phyloP scores from a whole-genome alignment of 768 basidiomycete species.

The Mycena filopes region DNA sequence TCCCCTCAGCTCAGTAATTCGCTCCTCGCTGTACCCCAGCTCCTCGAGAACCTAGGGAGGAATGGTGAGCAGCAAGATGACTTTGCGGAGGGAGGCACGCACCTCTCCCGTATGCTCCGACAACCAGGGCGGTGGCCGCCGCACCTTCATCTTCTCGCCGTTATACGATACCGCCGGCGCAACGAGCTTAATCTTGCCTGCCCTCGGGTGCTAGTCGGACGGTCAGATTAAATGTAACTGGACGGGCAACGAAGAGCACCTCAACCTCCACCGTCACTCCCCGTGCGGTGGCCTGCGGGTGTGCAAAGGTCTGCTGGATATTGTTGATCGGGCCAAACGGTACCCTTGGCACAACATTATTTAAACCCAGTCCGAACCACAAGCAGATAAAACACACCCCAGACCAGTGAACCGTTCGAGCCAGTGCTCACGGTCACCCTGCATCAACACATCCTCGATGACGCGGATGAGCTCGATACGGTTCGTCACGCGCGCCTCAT shows the following conservation, averaged over 20 bases:
- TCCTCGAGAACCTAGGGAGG: conserved; percentile 52
- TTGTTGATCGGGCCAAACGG: conserved; percentile 95
- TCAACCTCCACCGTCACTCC: conserved; percentile 81
- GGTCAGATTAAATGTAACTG: conserved; percentile 32
- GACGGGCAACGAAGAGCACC: conserved; percentile 43
- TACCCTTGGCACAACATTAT: conserved; percentile 55
- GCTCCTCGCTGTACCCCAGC: conserved; percentile 47
- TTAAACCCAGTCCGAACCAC: conserved; percentile 9
- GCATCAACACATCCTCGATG: conserved; percentile 70
- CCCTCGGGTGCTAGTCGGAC: conserved; percentile 69
- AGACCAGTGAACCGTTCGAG: conserved; percentile 77
- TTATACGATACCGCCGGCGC: conserved; percentile 87
- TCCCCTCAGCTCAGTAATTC: conserved; percentile 55
- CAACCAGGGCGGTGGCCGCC: conserved; percentile 85
- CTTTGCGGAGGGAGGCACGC: conserved; percentile 24
- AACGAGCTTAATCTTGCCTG: conserved; percentile 81
- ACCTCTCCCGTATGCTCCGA: conserved; percentile 88
- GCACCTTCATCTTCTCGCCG: conserved; percentile 79
- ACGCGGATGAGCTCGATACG: conserved; percentile 74
- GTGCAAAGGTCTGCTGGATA: conserved; percentile 88
- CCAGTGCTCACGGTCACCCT: conserved; percentile 77
- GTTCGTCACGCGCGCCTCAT: conserved; percentile 80
- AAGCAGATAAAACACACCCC: conserved; percentile 63
- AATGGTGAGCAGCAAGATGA: conserved; percentile 20
- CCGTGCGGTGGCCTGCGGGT: conserved; percentile 86